Conservation (phyloP, 2,329 filamentous ascomycete species). For the Pseudogymnoascus sp. region DNA sequence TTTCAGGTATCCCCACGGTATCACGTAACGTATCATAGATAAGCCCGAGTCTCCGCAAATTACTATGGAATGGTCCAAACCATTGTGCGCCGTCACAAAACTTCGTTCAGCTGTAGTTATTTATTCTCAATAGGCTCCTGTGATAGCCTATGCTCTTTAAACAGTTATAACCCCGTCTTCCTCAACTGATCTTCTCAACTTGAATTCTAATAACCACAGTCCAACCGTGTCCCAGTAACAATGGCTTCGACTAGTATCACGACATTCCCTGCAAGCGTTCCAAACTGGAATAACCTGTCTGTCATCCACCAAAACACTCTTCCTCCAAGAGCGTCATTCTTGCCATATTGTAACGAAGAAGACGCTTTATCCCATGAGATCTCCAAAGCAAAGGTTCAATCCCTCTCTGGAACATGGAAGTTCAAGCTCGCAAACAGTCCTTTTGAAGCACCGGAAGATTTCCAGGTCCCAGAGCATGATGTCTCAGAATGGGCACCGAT, state of each 20-base stretch:
- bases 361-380: conserved; percentile 39
- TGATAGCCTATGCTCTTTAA: neutral
- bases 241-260: neutral
- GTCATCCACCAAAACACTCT: conserved; percentile 53
- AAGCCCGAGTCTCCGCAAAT: neutral
- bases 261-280: conserved; percentile 25
- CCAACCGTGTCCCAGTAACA: neutral
- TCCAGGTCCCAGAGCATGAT: conserved; percentile 16
- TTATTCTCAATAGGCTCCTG: neutral
- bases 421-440: conserved; percentile 22
- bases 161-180: neutral
- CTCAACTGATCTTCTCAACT: neutral
- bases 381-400: conserved; percentile 31
- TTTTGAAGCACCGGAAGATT: conserved; percentile 20
- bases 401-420: conserved; percentile 23
- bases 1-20: neutral
- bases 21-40: neutral
- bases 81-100: neutral
- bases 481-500: conserved; percentile 38
- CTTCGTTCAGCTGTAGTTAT: neutral
- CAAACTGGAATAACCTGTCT: conserved; percentile 54
- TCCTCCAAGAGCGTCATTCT: conserved; percentile 47
- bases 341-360: conserved; percentile 39
- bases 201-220: neutral
- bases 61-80: neutral